phyloP scores from a whole-genome alignment of 305 asterid species.

The Solanum hybrid region DNA sequence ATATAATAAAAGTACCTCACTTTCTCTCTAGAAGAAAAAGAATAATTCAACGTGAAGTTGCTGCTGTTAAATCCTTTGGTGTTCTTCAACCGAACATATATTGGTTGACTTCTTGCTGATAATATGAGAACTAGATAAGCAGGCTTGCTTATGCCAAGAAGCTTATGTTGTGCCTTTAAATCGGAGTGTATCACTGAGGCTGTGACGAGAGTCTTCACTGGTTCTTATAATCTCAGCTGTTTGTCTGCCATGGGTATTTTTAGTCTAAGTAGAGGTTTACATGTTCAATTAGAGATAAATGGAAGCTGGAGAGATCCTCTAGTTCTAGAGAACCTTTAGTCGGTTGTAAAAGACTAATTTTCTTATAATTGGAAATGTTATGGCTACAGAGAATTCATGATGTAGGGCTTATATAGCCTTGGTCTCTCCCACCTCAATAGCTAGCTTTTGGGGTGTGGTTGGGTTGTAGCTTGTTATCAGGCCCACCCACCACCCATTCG shows the following conservation, averaged over 20 bases:
- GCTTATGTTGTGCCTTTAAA: not conserved
- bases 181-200: not conserved
- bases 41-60: not conserved
- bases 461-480: not conserved
- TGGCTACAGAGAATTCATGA: not conserved
- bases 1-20: not conserved
- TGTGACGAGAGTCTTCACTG: not conserved
- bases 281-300: not conserved
- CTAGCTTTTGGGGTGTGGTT: not conserved
- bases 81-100: not conserved
- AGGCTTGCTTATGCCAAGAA: not conserved
- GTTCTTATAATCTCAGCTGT: not conserved
- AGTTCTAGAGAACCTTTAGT: not conserved
- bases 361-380: not conserved
- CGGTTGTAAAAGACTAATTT: not conserved
- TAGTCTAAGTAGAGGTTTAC: not conserved
- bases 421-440: not conserved
- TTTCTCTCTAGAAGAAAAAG: not conserved
- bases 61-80: not conserved
- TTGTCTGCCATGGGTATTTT: not conserved
- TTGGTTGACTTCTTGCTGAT: not conserved
- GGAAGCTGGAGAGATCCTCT: not conserved
- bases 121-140: not conserved
- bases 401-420: not conserved
- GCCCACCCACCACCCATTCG: not conserved